Conservation (phyloP, 2,329 filamentous ascomycete species). For the Phymatotrichopsis omnivora region DNA sequence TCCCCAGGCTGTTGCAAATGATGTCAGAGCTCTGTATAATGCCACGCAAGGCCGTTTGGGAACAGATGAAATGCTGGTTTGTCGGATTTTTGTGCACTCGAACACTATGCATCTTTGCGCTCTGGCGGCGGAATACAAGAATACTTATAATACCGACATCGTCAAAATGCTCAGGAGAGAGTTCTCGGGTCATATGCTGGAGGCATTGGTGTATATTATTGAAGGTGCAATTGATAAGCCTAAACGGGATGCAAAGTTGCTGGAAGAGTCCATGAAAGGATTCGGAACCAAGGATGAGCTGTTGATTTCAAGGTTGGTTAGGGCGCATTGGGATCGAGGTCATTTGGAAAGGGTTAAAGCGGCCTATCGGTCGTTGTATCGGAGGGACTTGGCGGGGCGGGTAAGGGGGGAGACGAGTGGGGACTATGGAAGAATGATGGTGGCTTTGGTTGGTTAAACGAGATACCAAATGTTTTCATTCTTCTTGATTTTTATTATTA, state of each 20-base stretch:
- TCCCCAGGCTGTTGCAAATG: slow-evolving; percentile 61
- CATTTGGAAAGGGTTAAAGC: slow-evolving; percentile 67
- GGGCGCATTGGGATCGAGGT: slow-evolving; percentile 70
- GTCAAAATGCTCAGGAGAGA: slow-evolving; percentile 67
- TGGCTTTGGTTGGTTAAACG: slow-evolving; percentile 47
- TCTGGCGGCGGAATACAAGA: slow-evolving; percentile 63
- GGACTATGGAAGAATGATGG: slow-evolving; percentile 66
- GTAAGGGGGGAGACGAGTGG: slow-evolving; percentile 78
- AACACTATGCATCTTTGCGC: slow-evolving; percentile 78
- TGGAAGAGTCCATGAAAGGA: slow-evolving; percentile 84
- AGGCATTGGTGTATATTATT: slow-evolving; percentile 63
- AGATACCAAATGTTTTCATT: not conserved
- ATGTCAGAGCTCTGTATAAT: slow-evolving; percentile 65
- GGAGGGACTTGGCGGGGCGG: slow-evolving; percentile 54
- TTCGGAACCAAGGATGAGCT: slow-evolving; percentile 76
- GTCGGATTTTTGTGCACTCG: slow-evolving; percentile 62
- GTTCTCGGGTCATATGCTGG: slow-evolving; percentile 87
- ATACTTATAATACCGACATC: slow-evolving; percentile 59
- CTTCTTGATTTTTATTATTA: not conserved
- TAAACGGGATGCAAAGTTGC: slow-evolving; percentile 55
- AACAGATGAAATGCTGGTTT: slow-evolving; percentile 67
- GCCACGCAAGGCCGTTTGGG: slow-evolving; percentile 64
- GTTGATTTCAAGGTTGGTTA: slow-evolving; percentile 65
- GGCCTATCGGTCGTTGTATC: slow-evolving; percentile 64
- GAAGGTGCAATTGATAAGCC: slow-evolving; percentile 64